Evolutionary conservation across 2,329 filamentous ascomycete genomes (phyloP).

Genomic region (Anisogramma anomala): DNA sequence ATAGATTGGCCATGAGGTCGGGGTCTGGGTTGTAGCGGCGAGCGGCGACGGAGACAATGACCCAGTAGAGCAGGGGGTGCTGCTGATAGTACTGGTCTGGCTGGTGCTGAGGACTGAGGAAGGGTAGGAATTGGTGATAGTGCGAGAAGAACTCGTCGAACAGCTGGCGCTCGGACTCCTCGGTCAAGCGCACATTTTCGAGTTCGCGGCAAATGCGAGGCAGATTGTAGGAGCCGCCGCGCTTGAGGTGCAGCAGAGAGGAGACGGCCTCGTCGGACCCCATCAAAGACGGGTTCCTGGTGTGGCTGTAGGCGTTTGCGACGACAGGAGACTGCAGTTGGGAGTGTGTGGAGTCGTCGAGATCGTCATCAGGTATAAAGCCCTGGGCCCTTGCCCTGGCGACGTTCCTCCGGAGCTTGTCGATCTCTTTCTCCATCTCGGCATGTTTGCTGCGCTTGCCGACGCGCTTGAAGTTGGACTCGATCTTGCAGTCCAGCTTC

Average conservation of each 20-base stretch:
- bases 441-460: constrained; percentile 72
- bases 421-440: constrained; percentile 78
- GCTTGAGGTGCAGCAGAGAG: constrained; percentile 54
- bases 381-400: constrained; percentile 49
- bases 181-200: constrained; percentile 52
- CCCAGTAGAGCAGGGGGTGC: constrained; percentile 76
- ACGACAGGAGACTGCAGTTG: constrained; percentile 48
- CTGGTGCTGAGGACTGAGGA: constrained; percentile 53
- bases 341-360: constrained; percentile 37
- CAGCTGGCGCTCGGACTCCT: constrained; percentile 50
- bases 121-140: constrained; percentile 69
- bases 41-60: constrained; percentile 63
- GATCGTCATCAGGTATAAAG: constrained; percentile 41
- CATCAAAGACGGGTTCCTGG: constrained; percentile 52
- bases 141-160: constrained; percentile 56
- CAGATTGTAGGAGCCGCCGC: constrained; percentile 50
- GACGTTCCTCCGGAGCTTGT: constrained; percentile 51
- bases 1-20: constrained; percentile 54
- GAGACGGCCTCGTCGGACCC: constrained; percentile 58
- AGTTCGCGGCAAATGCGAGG: constrained; percentile 49
- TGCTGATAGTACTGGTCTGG: constrained; percentile 68
- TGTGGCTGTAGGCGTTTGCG: constrained; percentile 46
- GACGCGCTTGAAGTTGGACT: constrained; percentile 76
- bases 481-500: constrained; percentile 74
- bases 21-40: constrained; percentile 56